Evolutionary conservation across 192 early-diverging fungal genomes (phyloP).

Genomic region (Funneliformis geosporum): DNA sequence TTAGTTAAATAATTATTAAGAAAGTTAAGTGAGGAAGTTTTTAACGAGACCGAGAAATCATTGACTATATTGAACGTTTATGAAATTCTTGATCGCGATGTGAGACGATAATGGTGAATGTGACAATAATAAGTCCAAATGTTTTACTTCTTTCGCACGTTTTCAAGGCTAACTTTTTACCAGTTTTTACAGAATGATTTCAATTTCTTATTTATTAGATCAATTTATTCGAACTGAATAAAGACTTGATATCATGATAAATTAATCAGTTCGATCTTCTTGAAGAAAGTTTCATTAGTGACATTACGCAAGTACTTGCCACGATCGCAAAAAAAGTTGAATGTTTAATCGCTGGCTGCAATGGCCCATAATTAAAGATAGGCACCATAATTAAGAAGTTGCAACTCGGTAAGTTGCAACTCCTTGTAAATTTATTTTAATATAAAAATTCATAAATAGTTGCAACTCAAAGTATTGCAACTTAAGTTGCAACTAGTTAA

Average conservation of each 20-base stretch:
- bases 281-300: constrained; percentile 48
- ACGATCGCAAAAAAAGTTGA: too few relatives aligned
- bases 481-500: too few relatives aligned
- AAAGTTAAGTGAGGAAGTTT: constrained; percentile 34
- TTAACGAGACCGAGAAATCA: constrained; percentile 47
- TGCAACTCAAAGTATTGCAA: too few relatives aligned
- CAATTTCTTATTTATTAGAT: constrained; percentile 38
- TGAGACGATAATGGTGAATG: constrained; percentile 41
- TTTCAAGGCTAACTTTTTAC: constrained; percentile 46
- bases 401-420: too few relatives aligned
- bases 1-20: constrained; percentile 37
- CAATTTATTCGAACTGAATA: constrained; percentile 44
- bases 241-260: constrained; percentile 51
- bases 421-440: too few relatives aligned
- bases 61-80: constrained; percentile 48
- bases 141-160: constrained; percentile 23
- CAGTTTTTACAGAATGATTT: constrained; percentile 51
- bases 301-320: constrained; percentile 45
- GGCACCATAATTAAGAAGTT: too few relatives aligned
- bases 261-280: constrained; percentile 40
- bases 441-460: too few relatives aligned
- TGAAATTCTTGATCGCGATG: constrained; percentile 39
- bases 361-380: too few relatives aligned
- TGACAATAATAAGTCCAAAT: constrained; percentile 44
- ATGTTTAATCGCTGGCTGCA: too few relatives aligned